Evolutionary conservation across 108 stramenopile species (phyloP).

Genomic region (Skeletonema marinoi): DNA sequence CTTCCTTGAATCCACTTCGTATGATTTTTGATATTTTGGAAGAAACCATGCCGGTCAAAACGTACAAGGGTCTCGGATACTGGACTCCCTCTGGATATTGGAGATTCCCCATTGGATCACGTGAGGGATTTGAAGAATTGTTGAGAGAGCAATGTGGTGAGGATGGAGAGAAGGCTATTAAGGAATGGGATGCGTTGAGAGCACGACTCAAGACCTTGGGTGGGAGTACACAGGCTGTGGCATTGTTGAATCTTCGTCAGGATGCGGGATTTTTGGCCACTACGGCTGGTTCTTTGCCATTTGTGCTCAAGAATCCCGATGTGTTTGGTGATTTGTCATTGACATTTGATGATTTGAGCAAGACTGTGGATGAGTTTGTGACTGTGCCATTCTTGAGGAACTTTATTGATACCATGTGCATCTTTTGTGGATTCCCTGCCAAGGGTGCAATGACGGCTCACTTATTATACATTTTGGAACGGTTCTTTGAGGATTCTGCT

Average conservation of each 20-base stretch:
- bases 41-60: constrained; percentile 89
- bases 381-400: constrained; percentile 91
- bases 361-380: constrained; percentile 90
- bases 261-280: constrained; percentile 91
- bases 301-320: constrained; percentile 86
- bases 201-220: constrained; percentile 83
- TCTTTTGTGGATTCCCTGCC: constrained; percentile 94
- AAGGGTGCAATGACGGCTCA: constrained; percentile 91
- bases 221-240: constrained; percentile 85
- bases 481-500: constrained; percentile 90
- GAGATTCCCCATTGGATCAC: constrained; percentile 86
- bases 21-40: constrained; percentile 91
- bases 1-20: constrained; percentile 83
- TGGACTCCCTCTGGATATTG: constrained; percentile 91
- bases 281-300: constrained; percentile 85
- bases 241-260: constrained; percentile 82
- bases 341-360: constrained; percentile 87
- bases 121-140: constrained; percentile 67
- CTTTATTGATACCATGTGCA: constrained; percentile 94
- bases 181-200: constrained; percentile 83
- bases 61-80: constrained; percentile 88
- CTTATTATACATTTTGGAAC: constrained; percentile 88
- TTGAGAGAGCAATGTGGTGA: constrained; percentile 81
- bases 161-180: constrained; percentile 84
- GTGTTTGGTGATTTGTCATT: constrained; percentile 86